phyloP scores from a whole-genome alignment of 2,329 filamentous ascomycete species.

The Magnaporthales sp. region DNA sequence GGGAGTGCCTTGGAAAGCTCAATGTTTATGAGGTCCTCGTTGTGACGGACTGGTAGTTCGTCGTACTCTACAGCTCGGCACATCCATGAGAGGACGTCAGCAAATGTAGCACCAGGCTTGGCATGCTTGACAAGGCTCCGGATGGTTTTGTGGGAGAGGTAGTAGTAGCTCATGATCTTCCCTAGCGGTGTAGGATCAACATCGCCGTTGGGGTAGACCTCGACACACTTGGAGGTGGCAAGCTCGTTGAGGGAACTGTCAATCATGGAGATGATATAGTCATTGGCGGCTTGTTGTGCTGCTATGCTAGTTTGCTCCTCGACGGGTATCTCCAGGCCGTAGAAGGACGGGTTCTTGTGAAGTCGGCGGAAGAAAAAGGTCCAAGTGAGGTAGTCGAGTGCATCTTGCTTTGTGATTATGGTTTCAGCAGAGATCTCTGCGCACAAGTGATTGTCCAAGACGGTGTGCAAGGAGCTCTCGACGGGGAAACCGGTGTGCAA shows the following conservation, averaged over 20 bases:
- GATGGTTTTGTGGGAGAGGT: constrained; percentile 90
- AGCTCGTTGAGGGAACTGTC: constrained; percentile 78
- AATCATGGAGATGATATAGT: constrained; percentile 91
- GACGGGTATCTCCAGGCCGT: constrained; percentile 85
- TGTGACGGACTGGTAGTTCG: constrained; percentile 93
- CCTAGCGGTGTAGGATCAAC: constrained; percentile 85
- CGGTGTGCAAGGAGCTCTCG: constrained; percentile 91
- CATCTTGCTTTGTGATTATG: constrained; percentile 89
- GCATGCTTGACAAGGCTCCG: constrained; percentile 72
- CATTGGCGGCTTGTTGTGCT: constrained; percentile 81
- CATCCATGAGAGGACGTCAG: constrained; percentile 86
- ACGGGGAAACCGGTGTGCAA: constrained; percentile 96
- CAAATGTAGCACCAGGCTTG: constrained; percentile 44
- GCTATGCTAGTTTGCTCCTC: constrained; percentile 64
- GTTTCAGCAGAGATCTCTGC: constrained; percentile 93
- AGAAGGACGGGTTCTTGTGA: constrained; percentile 98
- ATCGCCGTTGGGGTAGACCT: constrained; percentile 76
- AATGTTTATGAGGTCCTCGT: constrained; percentile 94
- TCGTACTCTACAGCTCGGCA: constrained; percentile 91
- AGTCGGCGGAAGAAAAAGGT: constrained; percentile 97
- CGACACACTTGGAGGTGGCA: constrained; percentile 74
- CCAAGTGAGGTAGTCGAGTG: constrained; percentile 95
- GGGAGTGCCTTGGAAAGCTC: constrained; percentile 79
- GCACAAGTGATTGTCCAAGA: constrained; percentile 91
- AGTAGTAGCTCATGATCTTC: constrained; percentile 99